phyloP scores from a whole-genome alignment of 2,329 filamentous ascomycete species.

The Botrytis porri region DNA sequence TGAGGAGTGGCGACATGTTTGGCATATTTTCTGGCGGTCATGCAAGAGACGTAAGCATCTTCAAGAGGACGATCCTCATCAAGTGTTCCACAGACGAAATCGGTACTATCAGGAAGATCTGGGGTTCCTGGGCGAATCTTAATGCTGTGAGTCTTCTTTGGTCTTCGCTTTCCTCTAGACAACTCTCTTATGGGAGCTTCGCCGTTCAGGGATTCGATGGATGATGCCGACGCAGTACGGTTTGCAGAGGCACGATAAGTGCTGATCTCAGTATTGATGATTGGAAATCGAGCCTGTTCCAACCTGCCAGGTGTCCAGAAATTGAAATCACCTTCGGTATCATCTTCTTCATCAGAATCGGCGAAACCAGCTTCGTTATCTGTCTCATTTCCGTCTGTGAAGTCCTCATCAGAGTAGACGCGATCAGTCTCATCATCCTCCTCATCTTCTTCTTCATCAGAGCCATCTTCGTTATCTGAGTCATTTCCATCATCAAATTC shows the following conservation, averaged over 20 bases:
- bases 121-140: conserved; percentile 68
- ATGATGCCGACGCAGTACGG: conserved; percentile 57
- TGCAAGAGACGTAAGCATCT: conserved; percentile 82
- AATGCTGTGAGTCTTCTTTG: conserved; percentile 38
- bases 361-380: conserved; percentile 68
- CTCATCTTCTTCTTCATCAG: conserved; percentile 57
- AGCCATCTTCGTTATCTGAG: conserved; percentile 46
- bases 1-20: conserved; percentile 86
- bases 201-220: conserved; percentile 48
- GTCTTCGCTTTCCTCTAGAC: conserved; percentile 21
- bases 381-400: conserved; percentile 63
- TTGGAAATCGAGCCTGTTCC: conserved; percentile 24
- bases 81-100: conserved; percentile 97
- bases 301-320: conserved; percentile 56
- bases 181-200: conserved; percentile 30
- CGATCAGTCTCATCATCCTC: conserved; percentile 60
- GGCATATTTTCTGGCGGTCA: conserved; percentile 75
- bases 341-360: conserved; percentile 65
- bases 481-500: conserved; percentile 43
- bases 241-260: conserved; percentile 35
- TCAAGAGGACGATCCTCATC: conserved; percentile 96
- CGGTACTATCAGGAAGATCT: conserved; percentile 92
- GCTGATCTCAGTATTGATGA: conserved; percentile 25
- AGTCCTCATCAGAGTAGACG: conserved; percentile 52
- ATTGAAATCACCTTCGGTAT: conserved; percentile 60